Evolutionary conservation across 805 yeast species (phyloP), one percentile per base, ranked within the genome.

Genomic region (Candida maesae): DNA sequence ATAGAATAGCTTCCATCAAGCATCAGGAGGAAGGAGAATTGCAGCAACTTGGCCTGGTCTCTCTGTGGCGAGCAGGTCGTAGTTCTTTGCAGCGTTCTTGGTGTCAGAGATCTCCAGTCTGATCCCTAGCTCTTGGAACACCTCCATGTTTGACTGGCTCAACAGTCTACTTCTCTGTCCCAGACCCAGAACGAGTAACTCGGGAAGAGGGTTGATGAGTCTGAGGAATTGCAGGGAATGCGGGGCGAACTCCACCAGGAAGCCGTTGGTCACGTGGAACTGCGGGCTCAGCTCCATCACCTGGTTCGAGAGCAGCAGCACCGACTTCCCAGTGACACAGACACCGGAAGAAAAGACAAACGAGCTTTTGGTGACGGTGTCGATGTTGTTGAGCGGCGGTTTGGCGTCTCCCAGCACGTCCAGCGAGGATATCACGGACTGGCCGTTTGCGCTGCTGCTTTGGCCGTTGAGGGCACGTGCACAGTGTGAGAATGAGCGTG

Each of bases 31-130:
- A 87, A 87, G 64, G 36, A 86, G 64, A 24, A 86, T 63, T 0
- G 85, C 93, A 2, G 79, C 89, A n/a, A 86, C 78, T 24, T 78
- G 80, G 19, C 70, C 66, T 0, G 90, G 87, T 50, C 95, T 68
- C 56, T 87, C 95, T 0, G 91, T 84, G 1, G 91, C 89, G 44
- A 86, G 63, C 32, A 86, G 61, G 53, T 86, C 91, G 62, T 75
- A 87, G 46, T 75, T 79, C 47, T 76, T 73, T 11, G 84, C 90
- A 1, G 87, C 84, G 49, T 75, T 75, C 47, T 68, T 69, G 4
- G 81, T 82, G 55, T 79, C 84, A 21, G 85, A 74, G 3, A 81
- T 66, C 52, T 86, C 93, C 15, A 79, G 56, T 53, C 79, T 81
- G n/a, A 84, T 75, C 0, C 95, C 95, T 43, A 81, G 60, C 6